These are phyloP conservation scores for Collybiopsis luxurians DNA, from an alignment of 768 basidiomycete genomes.

Conservation along the genomic window DNA sequence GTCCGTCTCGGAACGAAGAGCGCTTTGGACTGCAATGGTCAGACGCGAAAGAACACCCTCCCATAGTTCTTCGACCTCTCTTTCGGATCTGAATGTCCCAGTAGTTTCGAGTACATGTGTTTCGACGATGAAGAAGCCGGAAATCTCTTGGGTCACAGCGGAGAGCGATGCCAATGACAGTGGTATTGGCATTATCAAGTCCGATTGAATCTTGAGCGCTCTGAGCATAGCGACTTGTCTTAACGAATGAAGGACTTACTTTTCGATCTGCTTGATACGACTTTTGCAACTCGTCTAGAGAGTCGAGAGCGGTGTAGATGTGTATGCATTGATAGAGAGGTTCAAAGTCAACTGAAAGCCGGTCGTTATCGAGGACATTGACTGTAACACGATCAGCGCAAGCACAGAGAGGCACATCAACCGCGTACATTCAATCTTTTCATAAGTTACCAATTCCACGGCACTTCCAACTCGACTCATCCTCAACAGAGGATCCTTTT, in stretches of 20 bases:
- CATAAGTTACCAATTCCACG: constrained; percentile 88
- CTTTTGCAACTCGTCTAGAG: constrained; percentile 83
- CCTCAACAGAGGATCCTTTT: constrained; percentile 78
- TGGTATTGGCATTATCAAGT: constrained; percentile 82
- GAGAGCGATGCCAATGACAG: constrained; percentile 66
- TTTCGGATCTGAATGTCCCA: constrained; percentile 82
- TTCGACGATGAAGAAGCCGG: constrained; percentile 98
- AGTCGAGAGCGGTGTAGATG: constrained; percentile 89
- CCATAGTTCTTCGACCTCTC: constrained; percentile 95
- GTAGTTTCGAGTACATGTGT: constrained; percentile 88
- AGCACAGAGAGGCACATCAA: not conserved
- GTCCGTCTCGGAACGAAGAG: constrained; percentile 71
- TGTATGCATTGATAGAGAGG: constrained; percentile 97
- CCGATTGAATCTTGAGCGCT: constrained; percentile 82
- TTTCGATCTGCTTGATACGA: constrained; percentile 98
- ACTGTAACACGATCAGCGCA: constrained; percentile 41
- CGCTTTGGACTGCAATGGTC: constrained; percentile 68
- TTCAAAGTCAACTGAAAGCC: constrained; percentile 87
- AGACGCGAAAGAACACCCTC: constrained; percentile 78
- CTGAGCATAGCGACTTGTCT: not conserved
- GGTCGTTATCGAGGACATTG: constrained; percentile 89
- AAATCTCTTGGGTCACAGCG: constrained; percentile 86
- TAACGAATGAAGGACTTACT: constrained; percentile 33
- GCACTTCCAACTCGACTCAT: constrained; percentile 84
- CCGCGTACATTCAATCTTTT: constrained; percentile 90